A percentile compares a stretch with the other conserved stretches of the same genome.
Conservation (phyloP, 176 grass and related monocot genomes). For the Leersia perrieri region DNA sequence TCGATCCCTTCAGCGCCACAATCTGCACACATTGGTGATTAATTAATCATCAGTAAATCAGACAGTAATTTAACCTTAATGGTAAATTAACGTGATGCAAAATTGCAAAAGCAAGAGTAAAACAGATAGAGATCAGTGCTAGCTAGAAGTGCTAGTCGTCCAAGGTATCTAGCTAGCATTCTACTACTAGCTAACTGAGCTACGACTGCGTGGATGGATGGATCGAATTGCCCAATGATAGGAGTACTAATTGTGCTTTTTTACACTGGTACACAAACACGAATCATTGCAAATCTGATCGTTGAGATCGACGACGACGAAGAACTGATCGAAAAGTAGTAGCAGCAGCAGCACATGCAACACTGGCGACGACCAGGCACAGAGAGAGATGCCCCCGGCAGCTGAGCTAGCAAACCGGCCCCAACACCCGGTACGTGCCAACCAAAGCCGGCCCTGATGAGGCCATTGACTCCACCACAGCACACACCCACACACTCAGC, state of each 20-base stretch:
- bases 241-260: conserved; percentile 25
- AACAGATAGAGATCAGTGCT: background rate
- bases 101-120: background rate
- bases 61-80: background rate
- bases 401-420: too few species aligned
- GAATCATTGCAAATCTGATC: conserved; percentile 39
- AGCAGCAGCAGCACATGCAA: background rate
- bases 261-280: background rate
- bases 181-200: background rate
- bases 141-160: background rate
- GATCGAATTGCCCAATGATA: conserved; percentile 10
- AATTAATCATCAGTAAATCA: too few species aligned
- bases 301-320: too few species aligned
- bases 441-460: background rate
- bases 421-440: background rate
- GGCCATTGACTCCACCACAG: conserved; percentile 11
- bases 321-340: background rate
- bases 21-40: conserved; percentile 41
- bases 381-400: background rate
- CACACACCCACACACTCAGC: background rate
- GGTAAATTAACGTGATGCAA: too few species aligned
- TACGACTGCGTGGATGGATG: background rate
- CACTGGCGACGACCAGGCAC: background rate
- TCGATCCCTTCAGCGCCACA: conserved; percentile 63
- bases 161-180: background rate